A percentile compares a stretch with the other conserved stretches of the same genome.
Evolutionary conservation across 1,139 yeast genomes (phyloP).

Genomic region (Hyphopichia fennica): DNA sequence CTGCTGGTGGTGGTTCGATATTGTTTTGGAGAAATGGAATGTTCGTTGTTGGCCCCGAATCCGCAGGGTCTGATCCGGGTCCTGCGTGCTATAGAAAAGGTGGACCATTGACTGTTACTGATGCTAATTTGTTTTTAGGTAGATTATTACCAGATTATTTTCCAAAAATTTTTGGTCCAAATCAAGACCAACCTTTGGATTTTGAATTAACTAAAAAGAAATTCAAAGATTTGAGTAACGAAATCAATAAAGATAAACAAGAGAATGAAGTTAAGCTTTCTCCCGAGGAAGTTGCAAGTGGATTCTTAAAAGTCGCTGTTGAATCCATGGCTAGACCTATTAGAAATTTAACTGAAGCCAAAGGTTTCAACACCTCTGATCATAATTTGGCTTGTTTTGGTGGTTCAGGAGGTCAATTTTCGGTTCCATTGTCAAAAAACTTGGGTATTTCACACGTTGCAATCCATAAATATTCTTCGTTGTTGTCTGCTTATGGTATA

Average conservation of each 20-base stretch:
- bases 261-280: constrained; percentile 21
- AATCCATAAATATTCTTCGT: constrained; percentile 45
- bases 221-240: constrained; percentile 31
- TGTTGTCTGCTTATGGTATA: constrained; percentile 47
- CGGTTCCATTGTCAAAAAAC: constrained; percentile 40
- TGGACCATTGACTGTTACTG: constrained; percentile 49
- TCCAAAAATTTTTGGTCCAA: constrained; percentile 46
- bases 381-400: constrained; percentile 49
- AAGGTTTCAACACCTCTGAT: constrained; percentile 39
- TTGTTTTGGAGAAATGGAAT: constrained; percentile 46
- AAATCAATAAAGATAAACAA: constrained; percentile 25
- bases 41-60: constrained; percentile 50
- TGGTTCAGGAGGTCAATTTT: constrained; percentile 50
- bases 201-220: constrained; percentile 27
- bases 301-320: constrained; percentile 45
- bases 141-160: constrained; percentile 41
- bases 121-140: constrained; percentile 45
- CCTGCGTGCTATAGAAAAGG: constrained; percentile 49
- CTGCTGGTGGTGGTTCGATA: constrained; percentile 51
- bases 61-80: constrained; percentile 50
- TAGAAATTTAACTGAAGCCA: constrained; percentile 45
- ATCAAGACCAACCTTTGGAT: constrained; percentile 41
- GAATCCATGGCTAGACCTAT: constrained; percentile 51
- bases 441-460: constrained; percentile 40
- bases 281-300: constrained; percentile 44